Evolutionary conservation across 2,329 filamentous ascomycete species (phyloP).

Genomic region (Bretziella fagacearum): DNA sequence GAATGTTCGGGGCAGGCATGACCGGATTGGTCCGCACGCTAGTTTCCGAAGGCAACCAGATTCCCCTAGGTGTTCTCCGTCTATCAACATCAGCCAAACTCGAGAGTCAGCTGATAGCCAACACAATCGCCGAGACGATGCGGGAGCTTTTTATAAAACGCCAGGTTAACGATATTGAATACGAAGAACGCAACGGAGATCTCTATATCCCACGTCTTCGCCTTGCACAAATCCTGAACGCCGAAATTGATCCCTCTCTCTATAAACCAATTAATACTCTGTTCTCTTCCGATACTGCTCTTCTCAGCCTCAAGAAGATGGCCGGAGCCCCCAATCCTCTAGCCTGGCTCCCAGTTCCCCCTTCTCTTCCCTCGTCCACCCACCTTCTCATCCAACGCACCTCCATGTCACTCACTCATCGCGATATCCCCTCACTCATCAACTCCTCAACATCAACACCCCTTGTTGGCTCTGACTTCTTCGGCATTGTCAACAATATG

Average conservation of each 20-base stretch:
- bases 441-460: background rate
- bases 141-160: background rate
- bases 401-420: background rate
- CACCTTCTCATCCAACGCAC: background rate
- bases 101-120: too few relatives aligned
- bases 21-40: slow-evolving; percentile 32
- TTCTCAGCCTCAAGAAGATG: slow-evolving; percentile 1
- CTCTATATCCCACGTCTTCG: slow-evolving; percentile 30
- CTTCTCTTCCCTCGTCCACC: too few relatives aligned
- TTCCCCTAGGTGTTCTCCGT: background rate
- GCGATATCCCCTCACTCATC: background rate
- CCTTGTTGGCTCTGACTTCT: slow-evolving; percentile 5
- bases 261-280: background rate
- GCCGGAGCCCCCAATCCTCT: background rate
- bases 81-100: background rate
- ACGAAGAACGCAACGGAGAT: slow-evolving; percentile 23
- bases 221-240: slow-evolving; percentile 26
- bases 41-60: slow-evolving; percentile 31
- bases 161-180: slow-evolving; percentile 22
- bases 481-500: slow-evolving; percentile 1
- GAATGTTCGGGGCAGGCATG: slow-evolving; percentile 25
- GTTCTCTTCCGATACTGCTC: slow-evolving; percentile 1
- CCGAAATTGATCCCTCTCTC: slow-evolving; percentile 25
- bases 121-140: too few relatives aligned
- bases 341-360: background rate